These are phyloP conservation scores for Candida vartiovaarae DNA, from an alignment of 805 yeast species.

Conservation along the genomic window DNA sequence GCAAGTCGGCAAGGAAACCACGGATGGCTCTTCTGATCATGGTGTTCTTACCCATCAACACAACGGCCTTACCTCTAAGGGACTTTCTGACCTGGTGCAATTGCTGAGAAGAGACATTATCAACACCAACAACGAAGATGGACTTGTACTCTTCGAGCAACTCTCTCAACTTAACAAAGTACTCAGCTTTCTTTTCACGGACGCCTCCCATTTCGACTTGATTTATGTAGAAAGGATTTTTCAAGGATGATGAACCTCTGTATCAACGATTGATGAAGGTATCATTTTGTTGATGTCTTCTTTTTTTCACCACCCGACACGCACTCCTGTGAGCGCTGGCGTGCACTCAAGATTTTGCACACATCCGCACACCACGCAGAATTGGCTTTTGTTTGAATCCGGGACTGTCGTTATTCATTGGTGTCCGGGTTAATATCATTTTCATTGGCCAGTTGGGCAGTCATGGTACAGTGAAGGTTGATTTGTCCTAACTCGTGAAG, in stretches of 20 bases:
- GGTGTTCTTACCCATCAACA: conserved; percentile 99
- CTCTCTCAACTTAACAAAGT: conserved; percentile 92
- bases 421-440: too few relatives aligned
- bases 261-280: not conserved
- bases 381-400: too few relatives aligned
- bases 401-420: too few relatives aligned
- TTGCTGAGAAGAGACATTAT: conserved; percentile 99
- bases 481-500: too few relatives aligned
- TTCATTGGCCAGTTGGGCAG: too few relatives aligned
- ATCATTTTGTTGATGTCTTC: not conserved
- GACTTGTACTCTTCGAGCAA: conserved; percentile 96
- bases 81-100: conserved; percentile 99
- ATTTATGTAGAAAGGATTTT: conserved; percentile 73
- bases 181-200: conserved; percentile 95
- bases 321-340: too few relatives aligned
- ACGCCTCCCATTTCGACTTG: conserved; percentile 99
- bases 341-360: too few relatives aligned
- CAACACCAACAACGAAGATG: conserved; percentile 98
- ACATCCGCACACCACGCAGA: too few relatives aligned
- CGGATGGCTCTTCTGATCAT: conserved; percentile 99
- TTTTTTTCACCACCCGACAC: not conserved
- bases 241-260: conserved; percentile 46
- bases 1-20: conserved; percentile 87
- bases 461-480: too few relatives aligned
- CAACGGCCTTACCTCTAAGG: conserved; percentile 90